A percentile compares a stretch with the other conserved stretches of the same genome.
Evolutionary conservation across 1,139 yeast genomes (phyloP).

Genomic region (Yamadazyma atmosphaerica): DNA sequence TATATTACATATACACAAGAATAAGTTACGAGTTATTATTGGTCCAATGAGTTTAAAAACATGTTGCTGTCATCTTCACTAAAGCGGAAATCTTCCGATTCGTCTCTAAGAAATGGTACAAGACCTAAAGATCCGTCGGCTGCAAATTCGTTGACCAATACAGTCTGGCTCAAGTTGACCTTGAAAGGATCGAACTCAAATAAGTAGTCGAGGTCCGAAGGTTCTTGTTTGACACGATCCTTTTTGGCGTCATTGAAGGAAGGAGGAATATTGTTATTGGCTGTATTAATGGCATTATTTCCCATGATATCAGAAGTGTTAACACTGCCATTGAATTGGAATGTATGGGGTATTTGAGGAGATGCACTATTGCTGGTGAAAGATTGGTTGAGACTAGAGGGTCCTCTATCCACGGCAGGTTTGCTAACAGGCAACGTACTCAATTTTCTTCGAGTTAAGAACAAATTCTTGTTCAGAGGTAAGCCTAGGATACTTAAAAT

Average conservation of each 20-base stretch:
- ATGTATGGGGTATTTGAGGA: neutral
- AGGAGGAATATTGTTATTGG: too few relatives aligned
- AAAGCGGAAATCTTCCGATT: constrained; percentile 7
- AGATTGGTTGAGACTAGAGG: constrained; percentile 6
- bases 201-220: constrained; percentile 24
- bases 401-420: constrained; percentile 22
- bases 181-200: constrained; percentile 45
- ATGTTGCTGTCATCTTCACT: neutral
- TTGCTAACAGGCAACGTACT: constrained; percentile 23
- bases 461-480: constrained; percentile 17
- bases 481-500: constrained; percentile 52
- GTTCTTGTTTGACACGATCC: too few relatives aligned
- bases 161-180: constrained; percentile 34
- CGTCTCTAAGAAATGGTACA: constrained; percentile 52
- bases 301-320: neutral
- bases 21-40: neutral
- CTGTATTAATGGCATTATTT: neutral
- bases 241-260: too few relatives aligned
- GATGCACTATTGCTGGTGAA: neutral
- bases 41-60: constrained; percentile 1
- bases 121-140: constrained; percentile 70
- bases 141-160: constrained; percentile 54
- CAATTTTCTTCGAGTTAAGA: constrained; percentile 19
- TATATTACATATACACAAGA: neutral
- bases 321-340: neutral